phyloP scores from a whole-genome alignment of 306 rosid genomes.

The Sindora glabra region DNA sequence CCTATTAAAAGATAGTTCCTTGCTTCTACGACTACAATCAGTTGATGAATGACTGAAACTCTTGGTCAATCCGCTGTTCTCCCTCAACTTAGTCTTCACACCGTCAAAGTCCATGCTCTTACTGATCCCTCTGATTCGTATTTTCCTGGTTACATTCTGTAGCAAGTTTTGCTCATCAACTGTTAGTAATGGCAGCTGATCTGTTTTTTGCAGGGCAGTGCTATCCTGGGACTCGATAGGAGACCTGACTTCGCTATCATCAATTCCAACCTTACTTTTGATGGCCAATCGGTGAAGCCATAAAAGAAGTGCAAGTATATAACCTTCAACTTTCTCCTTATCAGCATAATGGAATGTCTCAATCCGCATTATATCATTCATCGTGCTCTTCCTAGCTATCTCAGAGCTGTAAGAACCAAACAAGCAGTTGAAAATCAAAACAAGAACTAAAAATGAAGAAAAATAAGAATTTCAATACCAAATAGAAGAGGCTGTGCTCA shows the following conservation, averaged over 20 bases:
- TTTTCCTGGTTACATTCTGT: slow-evolving; percentile 38
- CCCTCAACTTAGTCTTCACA: slow-evolving; percentile 18
- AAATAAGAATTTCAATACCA: background rate
- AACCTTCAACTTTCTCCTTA: slow-evolving; percentile 59
- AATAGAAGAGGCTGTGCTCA: background rate
- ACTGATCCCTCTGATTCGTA: slow-evolving; percentile 34
- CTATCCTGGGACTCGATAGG: slow-evolving; percentile 22
- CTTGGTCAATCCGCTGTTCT: slow-evolving; percentile 31
- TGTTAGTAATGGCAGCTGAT: slow-evolving; percentile 23
- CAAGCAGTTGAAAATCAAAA: background rate
- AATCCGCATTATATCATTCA: slow-evolving; percentile 43
- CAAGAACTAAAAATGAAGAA: too few relatives aligned
- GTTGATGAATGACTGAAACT: slow-evolving; percentile 52
- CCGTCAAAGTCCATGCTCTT: slow-evolving; percentile 60
- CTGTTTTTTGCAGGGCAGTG: slow-evolving; percentile 14
- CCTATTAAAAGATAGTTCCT: slow-evolving; percentile 38
- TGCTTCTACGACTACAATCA: slow-evolving; percentile 39
- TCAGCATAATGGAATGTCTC: slow-evolving; percentile 86
- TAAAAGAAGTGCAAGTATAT: slow-evolving; percentile 52
- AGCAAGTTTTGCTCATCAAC: slow-evolving; percentile 50
- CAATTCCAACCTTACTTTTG: slow-evolving; percentile 30
- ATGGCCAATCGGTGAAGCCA: slow-evolving; percentile 75
- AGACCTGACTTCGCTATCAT: slow-evolving; percentile 13
- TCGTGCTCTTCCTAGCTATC: slow-evolving; percentile 36
- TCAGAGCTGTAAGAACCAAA: slow-evolving; percentile 46